phyloP scores from a whole-genome alignment of 2,329 filamentous ascomycete species.

The Dactylonectria estremocensis region DNA sequence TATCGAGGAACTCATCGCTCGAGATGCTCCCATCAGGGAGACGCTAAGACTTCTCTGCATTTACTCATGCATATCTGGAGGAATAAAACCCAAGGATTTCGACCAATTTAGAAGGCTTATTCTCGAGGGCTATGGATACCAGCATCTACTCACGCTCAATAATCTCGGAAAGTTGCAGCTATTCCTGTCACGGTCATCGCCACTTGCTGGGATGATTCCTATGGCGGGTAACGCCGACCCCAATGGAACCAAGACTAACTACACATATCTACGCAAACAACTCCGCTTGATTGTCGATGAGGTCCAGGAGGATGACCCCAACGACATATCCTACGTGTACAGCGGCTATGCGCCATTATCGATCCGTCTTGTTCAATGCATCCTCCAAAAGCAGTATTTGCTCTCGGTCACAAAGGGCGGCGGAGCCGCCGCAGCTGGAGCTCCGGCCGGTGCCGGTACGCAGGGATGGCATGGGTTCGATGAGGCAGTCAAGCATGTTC shows the following conservation, averaged over 20 bases:
- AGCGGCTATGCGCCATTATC: slow-evolving; percentile 96
- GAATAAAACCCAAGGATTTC: slow-evolving; percentile 89
- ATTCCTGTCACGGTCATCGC: slow-evolving; percentile 82
- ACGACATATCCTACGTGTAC: slow-evolving; percentile 98
- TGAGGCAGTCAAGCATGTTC: slow-evolving; percentile 88
- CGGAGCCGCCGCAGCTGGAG: slow-evolving; percentile 52
- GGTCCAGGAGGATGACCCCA: slow-evolving; percentile 93
- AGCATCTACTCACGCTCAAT: slow-evolving; percentile 91
- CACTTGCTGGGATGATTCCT: slow-evolving; percentile 85
- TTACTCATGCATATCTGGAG: slow-evolving; percentile 91
- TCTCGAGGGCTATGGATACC: slow-evolving; percentile 93
- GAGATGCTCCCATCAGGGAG: slow-evolving; percentile 84
- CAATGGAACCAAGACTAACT: slow-evolving; percentile 86
- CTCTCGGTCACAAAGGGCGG: slow-evolving; percentile 78
- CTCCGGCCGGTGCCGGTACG: slow-evolving; percentile 68
- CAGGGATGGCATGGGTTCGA: slow-evolving; percentile 96
- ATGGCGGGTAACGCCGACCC: slow-evolving; percentile 72
- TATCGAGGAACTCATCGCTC: slow-evolving; percentile 95
- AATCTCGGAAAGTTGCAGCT: slow-evolving; percentile 92
- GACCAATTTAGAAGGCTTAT: slow-evolving; percentile 92
- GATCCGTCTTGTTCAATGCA: slow-evolving; percentile 90
- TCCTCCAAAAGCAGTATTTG: slow-evolving; percentile 91
- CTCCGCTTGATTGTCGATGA: slow-evolving; percentile 94
- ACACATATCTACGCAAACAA: slow-evolving; percentile 87
- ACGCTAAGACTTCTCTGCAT: slow-evolving; percentile 90